Percentiles rank a stretch among this genome's conserved stretches.
Evolutionary conservation across 2,329 filamentous ascomycete species (phyloP).

Genomic region (Ceratocystis colombiana): DNA sequence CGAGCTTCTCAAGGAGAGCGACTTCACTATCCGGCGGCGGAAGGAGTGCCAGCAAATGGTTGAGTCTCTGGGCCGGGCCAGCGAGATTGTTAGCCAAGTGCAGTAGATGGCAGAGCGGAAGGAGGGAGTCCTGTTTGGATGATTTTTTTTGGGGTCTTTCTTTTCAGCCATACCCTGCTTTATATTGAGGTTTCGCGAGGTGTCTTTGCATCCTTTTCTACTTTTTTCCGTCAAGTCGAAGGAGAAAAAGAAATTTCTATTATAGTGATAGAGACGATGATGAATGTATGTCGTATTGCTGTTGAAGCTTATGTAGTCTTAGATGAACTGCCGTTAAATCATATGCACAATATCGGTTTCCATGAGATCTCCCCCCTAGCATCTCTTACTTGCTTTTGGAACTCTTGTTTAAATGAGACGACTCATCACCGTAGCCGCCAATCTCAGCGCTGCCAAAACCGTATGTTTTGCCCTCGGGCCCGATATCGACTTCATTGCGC

Average conservation of each 20-base stretch:
- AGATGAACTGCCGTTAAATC: background rate
- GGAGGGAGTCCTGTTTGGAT: conserved; percentile 2
- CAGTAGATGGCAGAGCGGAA: conserved; percentile 37
- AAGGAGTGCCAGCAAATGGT: conserved; percentile 99
- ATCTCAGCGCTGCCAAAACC: conserved; percentile 41
- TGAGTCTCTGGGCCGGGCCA: conserved; percentile 77
- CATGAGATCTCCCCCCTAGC: background rate
- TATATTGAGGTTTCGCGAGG: conserved; percentile 7
- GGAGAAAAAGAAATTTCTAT: background rate
- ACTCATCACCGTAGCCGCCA: conserved; percentile 50
- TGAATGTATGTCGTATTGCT: background rate
- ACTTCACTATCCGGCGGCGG: conserved; percentile 85
- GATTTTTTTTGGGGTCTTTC: background rate
- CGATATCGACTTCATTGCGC: conserved; percentile 47
- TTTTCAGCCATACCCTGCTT: conserved; percentile 16
- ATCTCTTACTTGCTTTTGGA: background rate
- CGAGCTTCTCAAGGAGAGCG: conserved; percentile 91
- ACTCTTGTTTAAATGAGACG: conserved; percentile 28
- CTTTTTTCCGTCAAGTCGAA: background rate
- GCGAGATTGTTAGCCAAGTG: conserved; percentile 85
- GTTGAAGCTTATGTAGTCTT: conserved; percentile 3
- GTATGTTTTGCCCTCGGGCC: conserved; percentile 56
- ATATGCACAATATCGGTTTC: background rate
- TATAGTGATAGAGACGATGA: background rate
- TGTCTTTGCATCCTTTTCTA: conserved; percentile 6